These are phyloP conservation scores for Elaphomyces granulatus DNA, from an alignment of 495 filamentous ascomycete genomes.

Conservation along the genomic window DNA sequence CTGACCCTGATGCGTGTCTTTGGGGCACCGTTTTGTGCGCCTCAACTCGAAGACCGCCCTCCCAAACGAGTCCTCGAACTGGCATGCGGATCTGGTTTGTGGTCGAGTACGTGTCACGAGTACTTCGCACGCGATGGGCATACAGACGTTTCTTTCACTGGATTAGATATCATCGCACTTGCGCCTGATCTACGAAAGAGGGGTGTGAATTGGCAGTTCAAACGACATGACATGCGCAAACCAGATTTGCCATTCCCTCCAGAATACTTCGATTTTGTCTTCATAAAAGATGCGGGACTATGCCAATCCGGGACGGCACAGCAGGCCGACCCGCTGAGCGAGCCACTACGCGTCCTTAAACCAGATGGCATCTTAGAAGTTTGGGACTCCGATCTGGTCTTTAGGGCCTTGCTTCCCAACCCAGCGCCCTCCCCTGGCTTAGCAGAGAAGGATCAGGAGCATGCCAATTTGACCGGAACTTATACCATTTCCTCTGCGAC, in stretches of 20 bases:
- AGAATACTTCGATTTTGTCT: constrained; percentile 76
- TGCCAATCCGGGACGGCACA: constrained; percentile 45
- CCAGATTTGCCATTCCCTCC: constrained; percentile 67
- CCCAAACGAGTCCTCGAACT: constrained; percentile 72
- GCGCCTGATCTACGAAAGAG: constrained; percentile 56
- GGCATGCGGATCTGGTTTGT: constrained; percentile 78
- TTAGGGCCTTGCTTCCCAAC: constrained; percentile 64
- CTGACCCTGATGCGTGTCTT: constrained; percentile 68
- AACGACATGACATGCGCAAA: constrained; percentile 71
- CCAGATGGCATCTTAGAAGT: constrained; percentile 73
- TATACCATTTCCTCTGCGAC: constrained; percentile 76
- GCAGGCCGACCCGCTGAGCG: constrained; percentile 52
- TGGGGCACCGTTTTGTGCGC: constrained; percentile 63
- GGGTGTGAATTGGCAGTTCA: constrained; percentile 75
- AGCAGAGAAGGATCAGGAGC: constrained; percentile 43
- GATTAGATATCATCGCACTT: constrained; percentile 68
- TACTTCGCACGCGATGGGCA: constrained; percentile 52
- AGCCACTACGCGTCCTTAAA: constrained; percentile 61
- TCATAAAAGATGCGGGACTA: constrained; percentile 75
- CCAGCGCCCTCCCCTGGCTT: constrained; percentile 43
- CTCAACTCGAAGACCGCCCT: constrained; percentile 45
- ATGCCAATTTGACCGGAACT: constrained; percentile 51
- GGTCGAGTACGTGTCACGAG: constrained; percentile 74
- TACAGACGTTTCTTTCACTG: constrained; percentile 54
- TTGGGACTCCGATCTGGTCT: constrained; percentile 69